A percentile compares a stretch with the other conserved stretches of the same genome.
Conservation (phyloP, 495 filamentous ascomycete genomes). For the Platismatia glauca region DNA sequence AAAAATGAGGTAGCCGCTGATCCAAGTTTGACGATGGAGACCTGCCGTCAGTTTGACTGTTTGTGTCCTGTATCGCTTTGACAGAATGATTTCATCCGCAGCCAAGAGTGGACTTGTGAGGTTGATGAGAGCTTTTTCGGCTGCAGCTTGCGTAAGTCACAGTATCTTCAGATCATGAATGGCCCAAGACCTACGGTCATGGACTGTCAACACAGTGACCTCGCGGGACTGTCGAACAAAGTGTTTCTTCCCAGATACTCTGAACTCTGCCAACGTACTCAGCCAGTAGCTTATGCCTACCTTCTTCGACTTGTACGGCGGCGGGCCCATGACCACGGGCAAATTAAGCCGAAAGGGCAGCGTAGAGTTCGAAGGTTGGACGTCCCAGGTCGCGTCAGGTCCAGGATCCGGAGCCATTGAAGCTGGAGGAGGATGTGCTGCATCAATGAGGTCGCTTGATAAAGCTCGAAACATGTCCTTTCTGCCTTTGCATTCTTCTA, state of each 20-base stretch:
- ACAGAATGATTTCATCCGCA: slow-evolving; percentile 38
- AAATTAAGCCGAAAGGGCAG: slow-evolving; percentile 46
- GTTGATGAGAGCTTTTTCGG: slow-evolving; percentile 45
- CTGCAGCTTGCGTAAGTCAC: slow-evolving; percentile 23
- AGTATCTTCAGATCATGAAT: not conserved
- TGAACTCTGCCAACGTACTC: slow-evolving; percentile 31
- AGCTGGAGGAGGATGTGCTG: slow-evolving; percentile 39
- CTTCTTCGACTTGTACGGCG: slow-evolving; percentile 44
- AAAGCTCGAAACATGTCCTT: slow-evolving; percentile 42
- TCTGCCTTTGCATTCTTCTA: slow-evolving; percentile 35
- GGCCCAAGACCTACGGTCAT: slow-evolving; percentile 26
- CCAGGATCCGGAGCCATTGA: slow-evolving; percentile 37
- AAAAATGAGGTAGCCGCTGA: slow-evolving; percentile 47
- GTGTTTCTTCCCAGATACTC: slow-evolving; percentile 32
- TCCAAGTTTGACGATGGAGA: slow-evolving; percentile 49
- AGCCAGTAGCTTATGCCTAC: slow-evolving; percentile 45
- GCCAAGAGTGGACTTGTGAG: slow-evolving; percentile 42
- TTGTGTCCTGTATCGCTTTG: slow-evolving; percentile 29
- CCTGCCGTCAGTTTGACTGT: slow-evolving; percentile 44
- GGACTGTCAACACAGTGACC: slow-evolving; percentile 26
- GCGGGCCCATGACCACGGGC: slow-evolving; percentile 46
- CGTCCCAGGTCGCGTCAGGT: slow-evolving; percentile 37
- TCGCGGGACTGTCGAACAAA: slow-evolving; percentile 30
- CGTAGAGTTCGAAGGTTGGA: slow-evolving; percentile 35
- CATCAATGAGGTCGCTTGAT: slow-evolving; percentile 43